Conservation (phyloP, 148 eudicot genomes). For the Drosera capensis region DNA sequence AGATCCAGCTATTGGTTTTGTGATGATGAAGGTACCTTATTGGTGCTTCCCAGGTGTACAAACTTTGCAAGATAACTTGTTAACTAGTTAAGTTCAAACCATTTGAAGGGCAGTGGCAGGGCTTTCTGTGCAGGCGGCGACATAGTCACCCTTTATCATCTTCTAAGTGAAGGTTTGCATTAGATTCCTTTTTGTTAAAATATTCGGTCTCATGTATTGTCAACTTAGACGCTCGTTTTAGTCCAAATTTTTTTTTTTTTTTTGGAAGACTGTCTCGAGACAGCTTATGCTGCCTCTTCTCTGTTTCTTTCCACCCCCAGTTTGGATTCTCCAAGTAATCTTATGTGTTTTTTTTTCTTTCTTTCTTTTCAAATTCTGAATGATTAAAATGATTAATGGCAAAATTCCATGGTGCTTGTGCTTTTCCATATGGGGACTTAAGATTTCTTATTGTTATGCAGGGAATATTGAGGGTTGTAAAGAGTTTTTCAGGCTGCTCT, state of each 20-base stretch:
- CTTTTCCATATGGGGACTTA: not conserved
- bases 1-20: constrained; percentile 52
- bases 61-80: no score
- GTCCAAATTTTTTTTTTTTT: not conserved
- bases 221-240: no score
- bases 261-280: not conserved
- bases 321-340: not conserved
- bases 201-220: no score
- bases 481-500: constrained; percentile 48
- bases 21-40: constrained; percentile 50
- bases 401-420: no score
- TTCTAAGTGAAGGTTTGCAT: constrained; percentile 37
- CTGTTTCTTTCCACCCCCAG: not conserved
- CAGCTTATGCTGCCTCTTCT: not conserved
- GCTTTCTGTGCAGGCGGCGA: constrained; percentile 94
- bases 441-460: constrained; percentile 20
- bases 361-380: no score
- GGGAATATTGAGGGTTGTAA: constrained; percentile 60
- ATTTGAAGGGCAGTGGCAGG: constrained; percentile 76
- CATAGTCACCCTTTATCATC: constrained; percentile 41
- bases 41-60: no score
- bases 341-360: no score
- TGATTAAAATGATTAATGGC: no score
- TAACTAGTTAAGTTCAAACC: not conserved
- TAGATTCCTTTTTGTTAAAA: not conserved